Conservation (phyloP, 1,284 basidiomycete species). For the Trametes versicolor region DNA sequence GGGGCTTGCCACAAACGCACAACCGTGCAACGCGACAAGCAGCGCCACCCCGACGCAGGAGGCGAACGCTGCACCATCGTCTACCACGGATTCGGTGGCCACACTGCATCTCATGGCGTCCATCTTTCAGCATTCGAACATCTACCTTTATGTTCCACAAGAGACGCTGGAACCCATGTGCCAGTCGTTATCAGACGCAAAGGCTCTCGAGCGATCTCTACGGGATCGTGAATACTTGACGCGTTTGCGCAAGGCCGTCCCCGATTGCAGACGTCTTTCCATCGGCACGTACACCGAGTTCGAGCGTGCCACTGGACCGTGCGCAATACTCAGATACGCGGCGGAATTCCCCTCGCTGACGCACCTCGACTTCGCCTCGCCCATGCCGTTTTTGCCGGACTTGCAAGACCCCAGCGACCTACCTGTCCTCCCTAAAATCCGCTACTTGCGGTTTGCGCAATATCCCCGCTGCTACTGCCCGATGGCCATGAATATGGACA, state of each 20-base stretch:
- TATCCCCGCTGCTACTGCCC: background rate
- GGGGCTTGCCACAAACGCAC: background rate
- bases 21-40: background rate
- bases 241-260: background rate
- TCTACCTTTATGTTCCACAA: background rate
- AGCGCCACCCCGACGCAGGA: background rate
- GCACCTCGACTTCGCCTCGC: conserved; percentile 1
- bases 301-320: background rate
- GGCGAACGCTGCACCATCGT: background rate
- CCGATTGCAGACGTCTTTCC: background rate
- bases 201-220: background rate
- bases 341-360: conserved; percentile 1
- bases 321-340: background rate
- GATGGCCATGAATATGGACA: background rate
- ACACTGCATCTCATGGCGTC: background rate
- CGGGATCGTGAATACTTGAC: background rate
- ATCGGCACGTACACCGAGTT: background rate
- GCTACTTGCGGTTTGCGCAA: conserved; percentile 1
- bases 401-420: background rate
- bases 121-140: background rate
- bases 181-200: background rate
- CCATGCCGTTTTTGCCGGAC: background rate
- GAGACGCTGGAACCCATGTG: background rate
- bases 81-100: background rate
- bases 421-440: background rate